Evolutionary conservation across 164 flowering plant species (phyloP).

Genomic region (Cinnamomum micranthum): DNA sequence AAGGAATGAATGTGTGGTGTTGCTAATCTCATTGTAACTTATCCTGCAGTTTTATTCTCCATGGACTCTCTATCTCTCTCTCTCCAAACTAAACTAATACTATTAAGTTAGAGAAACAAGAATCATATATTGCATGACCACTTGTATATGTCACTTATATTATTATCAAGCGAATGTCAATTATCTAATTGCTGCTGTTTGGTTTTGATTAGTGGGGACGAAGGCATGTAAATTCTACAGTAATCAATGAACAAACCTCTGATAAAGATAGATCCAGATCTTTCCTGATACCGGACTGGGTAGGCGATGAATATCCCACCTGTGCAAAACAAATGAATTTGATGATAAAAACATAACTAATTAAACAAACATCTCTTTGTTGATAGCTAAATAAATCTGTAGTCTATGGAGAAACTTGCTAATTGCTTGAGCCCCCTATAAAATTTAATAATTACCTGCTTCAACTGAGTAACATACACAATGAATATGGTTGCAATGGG

Average conservation of each 20-base stretch:
- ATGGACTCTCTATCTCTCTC: too few relatives aligned
- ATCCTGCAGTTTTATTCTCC: too few relatives aligned
- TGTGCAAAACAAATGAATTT: constrained; percentile 32
- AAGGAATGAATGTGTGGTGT: too few relatives aligned
- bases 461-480: not conserved
- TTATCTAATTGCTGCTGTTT: too few relatives aligned
- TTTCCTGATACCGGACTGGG: constrained; percentile 58
- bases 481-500: not conserved
- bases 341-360: not conserved
- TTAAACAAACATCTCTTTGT: not conserved
- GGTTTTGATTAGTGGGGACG: too few relatives aligned
- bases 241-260: constrained; percentile 38
- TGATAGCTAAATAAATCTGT: not conserved
- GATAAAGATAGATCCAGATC: constrained; percentile 67
- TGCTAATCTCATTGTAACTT: too few relatives aligned
- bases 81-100: too few relatives aligned
- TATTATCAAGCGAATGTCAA: too few relatives aligned
- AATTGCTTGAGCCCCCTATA: not conserved
- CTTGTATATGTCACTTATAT: too few relatives aligned
- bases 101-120: too few relatives aligned
- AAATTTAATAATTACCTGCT: not conserved
- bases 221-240: too few relatives aligned
- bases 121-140: too few relatives aligned
- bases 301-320: constrained; percentile 89
- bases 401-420: not conserved